phyloP scores from a whole-genome alignment of 1,139 yeast species.

The Zygoascus sp. region DNA sequence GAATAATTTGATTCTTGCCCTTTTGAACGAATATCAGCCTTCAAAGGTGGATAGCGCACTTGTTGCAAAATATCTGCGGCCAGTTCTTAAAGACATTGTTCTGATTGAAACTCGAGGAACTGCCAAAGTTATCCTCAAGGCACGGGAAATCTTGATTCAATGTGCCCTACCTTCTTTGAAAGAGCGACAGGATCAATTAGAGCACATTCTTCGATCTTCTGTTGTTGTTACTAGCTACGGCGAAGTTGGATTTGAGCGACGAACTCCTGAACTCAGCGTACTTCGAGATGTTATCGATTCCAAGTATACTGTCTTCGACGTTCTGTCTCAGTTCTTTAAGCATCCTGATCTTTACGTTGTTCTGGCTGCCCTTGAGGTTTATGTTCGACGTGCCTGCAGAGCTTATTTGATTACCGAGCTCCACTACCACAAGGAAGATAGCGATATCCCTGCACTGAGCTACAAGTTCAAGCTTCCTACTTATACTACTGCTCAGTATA shows the following conservation, averaged over 20 bases:
- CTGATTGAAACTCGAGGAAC: constrained; percentile 85
- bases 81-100: constrained; percentile 69
- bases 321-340: constrained; percentile 81
- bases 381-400: constrained; percentile 93
- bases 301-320: constrained; percentile 93
- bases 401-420: constrained; percentile 86
- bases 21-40: constrained; percentile 69
- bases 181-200: constrained; percentile 95
- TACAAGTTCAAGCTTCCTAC: constrained; percentile 92
- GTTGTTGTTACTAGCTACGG: constrained; percentile 85
- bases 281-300: constrained; percentile 93
- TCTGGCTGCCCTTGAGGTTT: constrained; percentile 94
- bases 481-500: constrained; percentile 54
- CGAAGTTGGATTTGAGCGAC: constrained; percentile 64
- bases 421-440: constrained; percentile 51
- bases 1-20: constrained; percentile 82
- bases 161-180: constrained; percentile 93
- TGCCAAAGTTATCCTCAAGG: constrained; percentile 92
- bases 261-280: constrained; percentile 75
- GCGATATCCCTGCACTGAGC: constrained; percentile 56
- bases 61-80: constrained; percentile 66
- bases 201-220: constrained; percentile 87
- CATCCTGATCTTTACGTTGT: constrained; percentile 85
- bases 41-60: constrained; percentile 51
- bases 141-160: constrained; percentile 92